Conservation (phyloP, 192 early-diverging fungal genomes). For the Coemansia erecta region DNA sequence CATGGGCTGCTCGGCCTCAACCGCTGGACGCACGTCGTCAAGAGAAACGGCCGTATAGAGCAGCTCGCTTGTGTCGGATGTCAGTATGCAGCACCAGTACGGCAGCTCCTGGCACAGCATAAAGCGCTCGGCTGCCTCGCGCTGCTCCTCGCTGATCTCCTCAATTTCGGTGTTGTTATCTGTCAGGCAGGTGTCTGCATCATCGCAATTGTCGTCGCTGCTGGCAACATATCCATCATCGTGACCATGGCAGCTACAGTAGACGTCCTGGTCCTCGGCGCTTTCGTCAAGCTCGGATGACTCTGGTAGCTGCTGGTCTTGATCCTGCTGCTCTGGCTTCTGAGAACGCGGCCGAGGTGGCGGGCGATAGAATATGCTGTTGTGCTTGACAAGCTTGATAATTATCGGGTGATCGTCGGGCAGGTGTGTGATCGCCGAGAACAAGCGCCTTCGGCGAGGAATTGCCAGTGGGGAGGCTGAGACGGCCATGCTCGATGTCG, state of each 20-base stretch:
- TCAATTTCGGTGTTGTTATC: background rate
- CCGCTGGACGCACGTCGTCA: background rate
- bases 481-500: too few relatives aligned
- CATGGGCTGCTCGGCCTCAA: constrained; percentile 1
- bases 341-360: constrained; percentile 1
- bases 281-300: background rate
- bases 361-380: constrained; percentile 38
- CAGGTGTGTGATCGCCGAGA: background rate
- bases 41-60: constrained; percentile 13
- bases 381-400: background rate
- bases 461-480: background rate
- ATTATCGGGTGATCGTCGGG: background rate
- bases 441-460: background rate
- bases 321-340: background rate
- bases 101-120: constrained; percentile 23
- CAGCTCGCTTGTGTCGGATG: constrained; percentile 21
- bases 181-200: background rate
- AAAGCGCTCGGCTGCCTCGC: constrained; percentile 7
- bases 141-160: background rate
- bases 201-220: background rate
- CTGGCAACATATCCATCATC: constrained; percentile 14
- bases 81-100: constrained; percentile 28
- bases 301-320: background rate
- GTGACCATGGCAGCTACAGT: background rate
- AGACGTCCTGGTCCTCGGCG: background rate